Evolutionary conservation across 352 stramenopile species (phyloP), one percentile per base, ranked within the genome.

Genomic region (Globisporangium cederbergense): DNA sequence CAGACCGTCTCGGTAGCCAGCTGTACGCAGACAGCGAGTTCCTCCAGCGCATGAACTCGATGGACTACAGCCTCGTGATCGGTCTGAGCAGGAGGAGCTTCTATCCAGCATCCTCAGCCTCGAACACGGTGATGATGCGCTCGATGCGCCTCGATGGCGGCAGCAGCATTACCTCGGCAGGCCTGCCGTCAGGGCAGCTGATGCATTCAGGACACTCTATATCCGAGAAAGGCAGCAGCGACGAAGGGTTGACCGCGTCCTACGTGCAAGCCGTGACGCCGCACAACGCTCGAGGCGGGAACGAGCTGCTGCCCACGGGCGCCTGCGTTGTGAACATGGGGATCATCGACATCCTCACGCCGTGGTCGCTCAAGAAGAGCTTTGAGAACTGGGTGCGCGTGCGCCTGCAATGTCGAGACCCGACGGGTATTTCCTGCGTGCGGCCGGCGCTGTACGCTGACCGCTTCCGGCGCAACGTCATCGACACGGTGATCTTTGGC

Each of bases 311-410:
- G 38, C 79, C 79, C 34, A 75, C 72, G 4, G 83, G 93, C 43
- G 85, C 83, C 1, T 90, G 78, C 20, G 87, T 96, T 30, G 87
- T 95, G 59, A 98, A 97, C 68, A 98, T 99, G 88, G 96, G 96
- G 16, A 98, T 99, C 60, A 98, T 99, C 75, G 96, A 99, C 75
- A 98, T 99, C 77, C 75, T 99, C 55, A 97, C 97, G 28, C 94
- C 95, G 25, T 99, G 96, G 89, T 98, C 91, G 32, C 77, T 96
- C 10, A 86, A 94, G 42, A 99, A 99, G 68, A 91, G 87, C 38
- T 56, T 97, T 10, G 96, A 99, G 73, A 82, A 89, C 56, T 95
- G 84, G 83, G 67, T 95, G 28, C 85, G 87, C 7, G 81, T 95
- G 20, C 88, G 86, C 34, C 57, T 96, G 25, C 79, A 93, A 66